Evolutionary conservation across 139 green algal species (phyloP).

Genomic region (Diplosphaera chodatii): DNA sequence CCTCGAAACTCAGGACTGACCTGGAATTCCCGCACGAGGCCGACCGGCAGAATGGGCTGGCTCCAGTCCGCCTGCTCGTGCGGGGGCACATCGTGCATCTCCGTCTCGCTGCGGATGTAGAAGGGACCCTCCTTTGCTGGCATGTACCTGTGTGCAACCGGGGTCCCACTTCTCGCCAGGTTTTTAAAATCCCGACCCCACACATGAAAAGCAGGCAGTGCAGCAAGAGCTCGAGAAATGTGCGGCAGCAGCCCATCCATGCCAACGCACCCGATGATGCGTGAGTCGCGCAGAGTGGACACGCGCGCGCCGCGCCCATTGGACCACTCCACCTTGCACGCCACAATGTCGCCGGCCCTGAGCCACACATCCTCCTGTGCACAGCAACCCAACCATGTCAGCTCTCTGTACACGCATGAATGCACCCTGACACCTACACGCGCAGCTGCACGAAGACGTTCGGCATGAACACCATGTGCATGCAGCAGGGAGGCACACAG

Average conservation of each 20-base stretch:
- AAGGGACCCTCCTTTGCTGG: not conserved
- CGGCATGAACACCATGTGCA: too few relatives aligned
- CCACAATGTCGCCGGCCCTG: not conserved
- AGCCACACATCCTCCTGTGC: not conserved
- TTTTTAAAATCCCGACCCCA: too few relatives aligned
- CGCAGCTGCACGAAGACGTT: too few relatives aligned
- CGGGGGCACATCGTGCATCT: not conserved
- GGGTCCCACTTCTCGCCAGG: too few relatives aligned
- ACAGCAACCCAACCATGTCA: too few relatives aligned
- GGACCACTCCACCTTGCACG: not conserved
- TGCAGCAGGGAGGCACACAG: too few relatives aligned
- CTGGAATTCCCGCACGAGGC: not conserved
- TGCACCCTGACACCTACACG: not conserved
- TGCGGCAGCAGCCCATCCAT: too few relatives aligned
- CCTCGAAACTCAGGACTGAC: too few relatives aligned
- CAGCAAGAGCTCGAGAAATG: too few relatives aligned
- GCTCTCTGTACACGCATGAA: too few relatives aligned
- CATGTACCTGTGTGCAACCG: slow-evolving; percentile 8
- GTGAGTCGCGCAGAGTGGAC: not conserved
- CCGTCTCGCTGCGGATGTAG: not conserved
- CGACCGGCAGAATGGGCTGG: not conserved
- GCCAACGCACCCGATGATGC: not conserved
- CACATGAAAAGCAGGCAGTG: too few relatives aligned
- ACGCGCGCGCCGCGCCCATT: not conserved
- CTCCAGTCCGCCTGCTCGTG: not conserved